Base-by-base conservation (phyloP, 305 asterid species). In the Rubia tinctorum region DNA sequence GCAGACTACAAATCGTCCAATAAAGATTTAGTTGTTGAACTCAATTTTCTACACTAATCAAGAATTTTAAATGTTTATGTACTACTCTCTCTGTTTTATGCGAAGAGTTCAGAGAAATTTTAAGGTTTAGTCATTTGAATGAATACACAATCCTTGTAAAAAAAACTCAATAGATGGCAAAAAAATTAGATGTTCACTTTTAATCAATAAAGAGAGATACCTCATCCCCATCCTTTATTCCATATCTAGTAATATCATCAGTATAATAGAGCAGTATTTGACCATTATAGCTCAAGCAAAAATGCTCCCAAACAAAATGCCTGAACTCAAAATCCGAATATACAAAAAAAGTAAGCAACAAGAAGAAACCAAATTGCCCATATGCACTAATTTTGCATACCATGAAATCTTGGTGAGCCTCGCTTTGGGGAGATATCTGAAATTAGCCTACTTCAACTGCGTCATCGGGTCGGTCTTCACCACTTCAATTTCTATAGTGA, bases 231-330 rank as follows among this genome's bases (percentile, higher is more conserved):
- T 91, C 96, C 80, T 80, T 83, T 72, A 91, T 88, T 83, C 90
- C 88, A 40, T 88, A 71, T 84, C 75, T 73, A 76, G 85, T 86
- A 44, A 93, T 80, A 58, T 75, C 78, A 82, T 88, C 92, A 22
- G 76, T 71, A 75, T 89, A 91, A 40, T 27, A 60, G 73, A 91
- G 77, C 77, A 93, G 84, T 76, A 82, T 90, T 81, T 89, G 87
- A 53, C 95, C 87, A 53, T 83, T 84, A 69, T 89, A 88, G 81
- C 86, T 86, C 69, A 93, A 86, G 77, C 97, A 93, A 83, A 93
- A 90, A 76, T 91, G 91, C 40, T 88, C 91, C 97, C 98, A 91
- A 23, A 93, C 92, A 79, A 87, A 90, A 51, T 83, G 80, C 98
- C 97, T 93, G 85, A 80, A 81, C 30, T 37, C 73, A 44, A 59